Conservation (phyloP, 2,329 filamentous ascomycete species). For the Achaetomium macrosporum region DNA sequence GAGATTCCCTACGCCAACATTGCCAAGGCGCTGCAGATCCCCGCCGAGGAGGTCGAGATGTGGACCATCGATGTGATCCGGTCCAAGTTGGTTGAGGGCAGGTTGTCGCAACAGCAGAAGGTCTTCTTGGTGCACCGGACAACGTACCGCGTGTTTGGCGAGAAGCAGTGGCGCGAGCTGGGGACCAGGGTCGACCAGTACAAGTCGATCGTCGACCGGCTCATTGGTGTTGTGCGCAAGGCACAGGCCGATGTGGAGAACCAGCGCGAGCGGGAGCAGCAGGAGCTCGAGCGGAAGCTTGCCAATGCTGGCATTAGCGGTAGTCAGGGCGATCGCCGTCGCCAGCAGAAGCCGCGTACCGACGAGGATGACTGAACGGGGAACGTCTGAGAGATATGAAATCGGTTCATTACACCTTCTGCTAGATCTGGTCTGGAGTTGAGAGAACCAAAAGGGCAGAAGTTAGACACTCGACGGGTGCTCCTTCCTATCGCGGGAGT, state of each 20-base stretch:
- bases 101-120: constrained; percentile 85
- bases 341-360: constrained; percentile 33
- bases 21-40: constrained; percentile 76
- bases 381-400: not conserved
- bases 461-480: constrained; percentile 8
- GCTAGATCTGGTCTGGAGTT: constrained; percentile 19
- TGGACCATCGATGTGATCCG: constrained; percentile 99
- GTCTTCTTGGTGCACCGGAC: constrained; percentile 94
- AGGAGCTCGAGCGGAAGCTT: constrained; percentile 64
- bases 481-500: constrained; percentile 11
- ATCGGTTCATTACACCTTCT: constrained; percentile 9
- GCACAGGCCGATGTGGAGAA: constrained; percentile 75
- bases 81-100: constrained; percentile 90
- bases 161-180: constrained; percentile 97
- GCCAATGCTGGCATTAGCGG: constrained; percentile 37
- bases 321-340: constrained; percentile 28
- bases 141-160: constrained; percentile 93
- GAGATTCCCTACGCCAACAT: constrained; percentile 86
- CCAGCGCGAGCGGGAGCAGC: constrained; percentile 70
- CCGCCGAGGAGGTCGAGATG: constrained; percentile 81
- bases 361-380: constrained; percentile 50
- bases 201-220: constrained; percentile 73
- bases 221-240: constrained; percentile 69
- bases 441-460: constrained; percentile 13
- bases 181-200: constrained; percentile 86